These are phyloP conservation scores for Alternaria metachromatica DNA, from an alignment of 2,329 filamentous ascomycete genomes.

Conservation along the genomic window DNA sequence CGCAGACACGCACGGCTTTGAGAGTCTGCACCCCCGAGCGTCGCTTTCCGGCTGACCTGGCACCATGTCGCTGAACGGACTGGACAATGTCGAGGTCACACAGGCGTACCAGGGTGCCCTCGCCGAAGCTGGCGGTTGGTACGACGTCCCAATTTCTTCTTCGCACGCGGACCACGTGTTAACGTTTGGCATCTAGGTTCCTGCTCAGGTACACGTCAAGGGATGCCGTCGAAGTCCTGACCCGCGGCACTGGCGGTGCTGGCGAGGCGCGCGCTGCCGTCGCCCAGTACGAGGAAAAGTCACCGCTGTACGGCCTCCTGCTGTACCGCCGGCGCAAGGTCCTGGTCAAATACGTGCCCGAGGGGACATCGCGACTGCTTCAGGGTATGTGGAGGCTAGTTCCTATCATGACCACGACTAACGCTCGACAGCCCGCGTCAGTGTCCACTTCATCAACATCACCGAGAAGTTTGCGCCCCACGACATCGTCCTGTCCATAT, in stretches of 20 bases:
- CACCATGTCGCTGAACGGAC: conserved; percentile 91
- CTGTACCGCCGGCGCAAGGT: conserved; percentile 90
- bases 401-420: background rate
- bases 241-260: conserved; percentile 79
- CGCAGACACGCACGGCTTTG: conserved; percentile 15
- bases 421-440: conserved; percentile 73
- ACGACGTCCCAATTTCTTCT: conserved; percentile 51
- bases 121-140: conserved; percentile 93
- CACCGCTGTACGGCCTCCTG: conserved; percentile 90
- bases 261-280: conserved; percentile 82
- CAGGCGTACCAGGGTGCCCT: conserved; percentile 83
- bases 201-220: conserved; percentile 88
- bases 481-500: conserved; percentile 82
- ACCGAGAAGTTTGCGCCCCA: conserved; percentile 78
- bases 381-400: conserved; percentile 70
- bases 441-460: conserved; percentile 70
- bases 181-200: conserved; percentile 69
- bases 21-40: conserved; percentile 16
- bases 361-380: conserved; percentile 86
- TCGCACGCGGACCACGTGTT: conserved; percentile 26
- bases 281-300: conserved; percentile 78
- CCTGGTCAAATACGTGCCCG: conserved; percentile 89
- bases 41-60: conserved; percentile 10
- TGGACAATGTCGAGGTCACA: conserved; percentile 80
- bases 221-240: conserved; percentile 83